Evolutionary conservation across 2,329 filamentous ascomycete species (phyloP).

Genomic region (Dothistroma septosporum): DNA sequence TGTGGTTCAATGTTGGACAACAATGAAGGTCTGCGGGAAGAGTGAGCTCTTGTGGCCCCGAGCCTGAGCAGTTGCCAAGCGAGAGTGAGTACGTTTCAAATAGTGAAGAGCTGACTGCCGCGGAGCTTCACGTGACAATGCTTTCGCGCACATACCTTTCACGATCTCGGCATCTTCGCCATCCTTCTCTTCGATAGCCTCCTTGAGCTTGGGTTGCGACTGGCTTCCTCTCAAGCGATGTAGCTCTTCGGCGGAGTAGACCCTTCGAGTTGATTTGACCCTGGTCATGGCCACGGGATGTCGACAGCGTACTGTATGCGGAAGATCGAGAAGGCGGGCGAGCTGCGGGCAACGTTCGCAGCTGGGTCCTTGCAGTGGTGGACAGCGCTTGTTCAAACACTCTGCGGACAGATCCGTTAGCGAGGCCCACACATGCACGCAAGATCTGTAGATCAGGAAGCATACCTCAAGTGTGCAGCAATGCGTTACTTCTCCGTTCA

Average conservation of each 20-base stretch:
- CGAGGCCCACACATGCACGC: neutral
- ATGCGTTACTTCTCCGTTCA: neutral
- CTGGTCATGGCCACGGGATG: constrained; percentile 4
- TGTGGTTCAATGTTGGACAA: neutral
- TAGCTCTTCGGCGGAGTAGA: constrained; percentile 38
- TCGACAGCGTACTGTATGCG: neutral
- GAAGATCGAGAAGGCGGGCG: neutral
- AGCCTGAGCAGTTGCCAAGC: constrained; percentile 4
- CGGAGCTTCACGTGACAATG: neutral
- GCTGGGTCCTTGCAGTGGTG: neutral
- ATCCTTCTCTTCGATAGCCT: constrained; percentile 36
- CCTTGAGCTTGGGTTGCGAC: constrained; percentile 34
- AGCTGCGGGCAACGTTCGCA: constrained; percentile 2
- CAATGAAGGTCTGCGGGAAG: constrained; percentile 1
- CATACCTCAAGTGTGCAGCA: neutral
- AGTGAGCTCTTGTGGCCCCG: constrained; percentile 11
- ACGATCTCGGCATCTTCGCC: constrained; percentile 36
- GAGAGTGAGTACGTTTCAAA: constrained; percentile 4
- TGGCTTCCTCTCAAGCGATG: constrained; percentile 33
- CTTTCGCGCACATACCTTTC: constrained; percentile 31
- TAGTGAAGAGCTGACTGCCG: neutral
- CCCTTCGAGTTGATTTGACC: constrained; percentile 30
- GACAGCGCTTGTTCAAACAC: neutral
- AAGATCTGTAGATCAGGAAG: neutral
- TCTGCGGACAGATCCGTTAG: constrained; percentile 3